Percentiles rank a stretch among this genome's conserved stretches.
These are phyloP conservation scores for Haplographium delicatum DNA, from an alignment of 495 filamentous ascomycete genomes.

Conservation along the genomic window DNA sequence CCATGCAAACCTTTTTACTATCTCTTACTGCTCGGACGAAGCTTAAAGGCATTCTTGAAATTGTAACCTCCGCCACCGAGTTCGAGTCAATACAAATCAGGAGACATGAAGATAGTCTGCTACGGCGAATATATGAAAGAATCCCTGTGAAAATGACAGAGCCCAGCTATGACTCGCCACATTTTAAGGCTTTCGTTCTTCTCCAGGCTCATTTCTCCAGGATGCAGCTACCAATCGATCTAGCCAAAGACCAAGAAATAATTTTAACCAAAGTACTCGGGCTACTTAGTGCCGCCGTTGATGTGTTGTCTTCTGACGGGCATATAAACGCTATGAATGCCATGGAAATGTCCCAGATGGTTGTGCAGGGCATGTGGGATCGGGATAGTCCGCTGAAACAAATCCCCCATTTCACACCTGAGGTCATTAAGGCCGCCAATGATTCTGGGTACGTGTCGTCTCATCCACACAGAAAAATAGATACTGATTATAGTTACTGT, in stretches of 20 bases:
- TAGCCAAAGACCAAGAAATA: slow-evolving; percentile 94
- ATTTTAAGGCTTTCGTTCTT: slow-evolving; percentile 96
- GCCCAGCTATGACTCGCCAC: slow-evolving; percentile 81
- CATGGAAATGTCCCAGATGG: slow-evolving; percentile 99
- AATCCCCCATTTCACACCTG: slow-evolving; percentile 87
- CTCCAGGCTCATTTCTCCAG: slow-evolving; percentile 96
- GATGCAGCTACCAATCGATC: slow-evolving; percentile 90
- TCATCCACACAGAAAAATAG: neutral
- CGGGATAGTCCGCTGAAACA: slow-evolving; percentile 95
- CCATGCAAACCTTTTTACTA: slow-evolving; percentile 99
- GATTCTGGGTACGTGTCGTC: slow-evolving; percentile 60
- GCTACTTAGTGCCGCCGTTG: slow-evolving; percentile 85
- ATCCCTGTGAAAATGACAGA: slow-evolving; percentile 92
- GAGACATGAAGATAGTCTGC: slow-evolving; percentile 82
- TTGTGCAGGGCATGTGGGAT: slow-evolving; percentile 99
- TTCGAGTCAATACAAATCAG: slow-evolving; percentile 94
- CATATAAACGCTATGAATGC: slow-evolving; percentile 95
- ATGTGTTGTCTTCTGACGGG: slow-evolving; percentile 93
- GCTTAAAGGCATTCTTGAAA: slow-evolving; percentile 93
- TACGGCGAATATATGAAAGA: slow-evolving; percentile 90
- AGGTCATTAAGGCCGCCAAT: slow-evolving; percentile 77
- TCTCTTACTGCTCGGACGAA: slow-evolving; percentile 84
- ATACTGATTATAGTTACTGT: slow-evolving; percentile 33
- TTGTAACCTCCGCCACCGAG: slow-evolving; percentile 93
- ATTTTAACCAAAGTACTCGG: slow-evolving; percentile 82